These are phyloP conservation scores for Phytophthora brassicae DNA, from an alignment of 352 stramenopile genomes.

Conservation along the genomic window DNA sequence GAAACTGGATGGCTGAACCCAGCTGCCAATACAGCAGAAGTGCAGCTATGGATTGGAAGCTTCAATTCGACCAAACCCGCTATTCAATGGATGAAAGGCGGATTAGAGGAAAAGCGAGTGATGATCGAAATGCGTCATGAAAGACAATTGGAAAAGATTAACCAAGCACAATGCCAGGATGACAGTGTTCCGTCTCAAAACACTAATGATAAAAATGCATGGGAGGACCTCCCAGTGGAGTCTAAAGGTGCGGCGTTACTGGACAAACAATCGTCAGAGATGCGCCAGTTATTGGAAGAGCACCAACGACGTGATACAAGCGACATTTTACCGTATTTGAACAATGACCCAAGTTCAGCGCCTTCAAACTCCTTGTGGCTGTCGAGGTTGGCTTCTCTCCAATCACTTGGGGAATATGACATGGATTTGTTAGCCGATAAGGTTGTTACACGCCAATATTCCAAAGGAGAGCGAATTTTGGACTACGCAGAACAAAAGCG, in stretches of 20 bases:
- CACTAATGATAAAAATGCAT: conserved; percentile 1
- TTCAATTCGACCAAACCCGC: conserved; percentile 54
- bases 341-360: conserved; percentile 30
- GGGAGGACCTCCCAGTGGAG: conserved; percentile 33
- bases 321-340: conserved; percentile 46
- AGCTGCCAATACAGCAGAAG: conserved; percentile 22
- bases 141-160: conserved; percentile 11
- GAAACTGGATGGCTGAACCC: conserved; percentile 72
- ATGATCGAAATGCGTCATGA: conserved; percentile 35
- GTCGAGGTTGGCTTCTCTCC: conserved; percentile 24
- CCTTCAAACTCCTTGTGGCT: conserved; percentile 18
- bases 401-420: conserved; percentile 14
- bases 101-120: conserved; percentile 13
- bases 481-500: conserved; percentile 50
- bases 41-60: conserved; percentile 74
- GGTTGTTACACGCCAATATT: conserved; percentile 26
- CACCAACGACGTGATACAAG: conserved; percentile 19
- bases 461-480: conserved; percentile 37
- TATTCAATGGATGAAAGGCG: conserved; percentile 47
- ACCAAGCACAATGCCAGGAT: background rate
- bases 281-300: conserved; percentile 35
- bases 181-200: background rate
- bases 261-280: conserved; percentile 48
- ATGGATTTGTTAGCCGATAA: conserved; percentile 8
- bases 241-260: conserved; percentile 44